Percentiles rank a stretch among this genome's conserved stretches.
phyloP scores from a whole-genome alignment of 225 moss, liverwort and hornwort species.

The Takakia lepidozioides region DNA sequence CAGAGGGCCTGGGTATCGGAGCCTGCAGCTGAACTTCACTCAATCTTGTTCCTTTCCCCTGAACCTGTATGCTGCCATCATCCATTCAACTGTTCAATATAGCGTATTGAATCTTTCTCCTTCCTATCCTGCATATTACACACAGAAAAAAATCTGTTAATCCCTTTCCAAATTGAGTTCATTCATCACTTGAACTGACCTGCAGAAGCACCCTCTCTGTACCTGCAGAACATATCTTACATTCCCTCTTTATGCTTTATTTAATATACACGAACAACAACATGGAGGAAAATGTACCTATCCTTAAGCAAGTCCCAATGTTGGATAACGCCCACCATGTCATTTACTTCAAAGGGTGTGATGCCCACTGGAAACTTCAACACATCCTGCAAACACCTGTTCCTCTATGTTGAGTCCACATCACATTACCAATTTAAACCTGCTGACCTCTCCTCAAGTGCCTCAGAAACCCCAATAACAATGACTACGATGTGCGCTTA shows the following conservation, averaged over 20 bases:
- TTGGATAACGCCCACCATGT: slow-evolving; percentile 63
- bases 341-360: slow-evolving; percentile 21
- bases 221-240: no score
- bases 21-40: slow-evolving; percentile 59
- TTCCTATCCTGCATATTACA: no score
- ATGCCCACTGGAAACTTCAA: slow-evolving; percentile 20
- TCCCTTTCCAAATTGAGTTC: no score
- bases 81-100: slow-evolving; percentile 7
- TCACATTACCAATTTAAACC: neutral
- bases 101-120: no score
- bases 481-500: neutral
- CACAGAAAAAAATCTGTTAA: no score
- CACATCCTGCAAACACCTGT: slow-evolving; percentile 61
- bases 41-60: slow-evolving; percentile 47
- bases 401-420: slow-evolving; percentile 7
- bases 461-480: neutral
- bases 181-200: no score
- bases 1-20: slow-evolving; percentile 72
- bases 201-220: no score
- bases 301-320: slow-evolving; percentile 57
- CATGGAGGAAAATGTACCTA: slow-evolving; percentile 42
- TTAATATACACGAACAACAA: no score
- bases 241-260: no score
- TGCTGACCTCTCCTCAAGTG: neutral
- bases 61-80: slow-evolving; percentile 46